Base-by-base conservation (phyloP, 768 basidiomycete species). In the Inosperma sp. region DNA sequence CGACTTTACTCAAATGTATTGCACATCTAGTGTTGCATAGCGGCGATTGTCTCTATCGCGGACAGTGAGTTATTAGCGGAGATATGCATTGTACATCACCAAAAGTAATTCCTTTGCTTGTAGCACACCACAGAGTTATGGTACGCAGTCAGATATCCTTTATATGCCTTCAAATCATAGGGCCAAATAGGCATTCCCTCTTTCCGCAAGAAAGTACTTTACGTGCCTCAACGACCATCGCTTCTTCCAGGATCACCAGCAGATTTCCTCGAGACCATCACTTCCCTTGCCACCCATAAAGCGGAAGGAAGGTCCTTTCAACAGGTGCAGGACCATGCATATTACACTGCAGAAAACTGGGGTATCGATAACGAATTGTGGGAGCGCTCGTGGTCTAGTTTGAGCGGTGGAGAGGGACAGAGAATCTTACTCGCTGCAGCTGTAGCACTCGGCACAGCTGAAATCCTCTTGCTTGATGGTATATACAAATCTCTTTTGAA, bases 321-420 rank as follows among this genome's bases (percentile, higher is more conserved):
- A n/a, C n/a, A n/a, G n/a, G n/a, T n/a, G n/a, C n/a, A n/a, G n/a
- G 48, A 70, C 39, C 65, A 72, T 29, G 76, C 82, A 0, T 58
- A 82, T 31, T 74, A 79, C 7, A 67, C 90, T 13, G 78, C 83
- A 5, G 68, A 70, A 42, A 57, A 68, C 7, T 93, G 89, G 88
- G 84, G 80, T 3, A 71, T 93, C 30, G 77, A 82, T 5, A 59
- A 70, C 2, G 74, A 79, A 35, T 72, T 93, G 17, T 94, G 92
- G 91, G 79, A 82, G 52, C 74, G 91, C 26, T 75, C 78, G 10
- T 95, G 93, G 93, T 67, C 79, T 7, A 81, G 78, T 37, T 68
- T 95, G 59, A 91, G 88, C 57, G 93, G 91, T 1, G 93, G 93
- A 14, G 93, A 95, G 65, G 77, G 81, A 1, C 93, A 95, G 65